Base-by-base conservation (phyloP, 495 filamentous ascomycete genomes). In the Copromyces sp. region DNA sequence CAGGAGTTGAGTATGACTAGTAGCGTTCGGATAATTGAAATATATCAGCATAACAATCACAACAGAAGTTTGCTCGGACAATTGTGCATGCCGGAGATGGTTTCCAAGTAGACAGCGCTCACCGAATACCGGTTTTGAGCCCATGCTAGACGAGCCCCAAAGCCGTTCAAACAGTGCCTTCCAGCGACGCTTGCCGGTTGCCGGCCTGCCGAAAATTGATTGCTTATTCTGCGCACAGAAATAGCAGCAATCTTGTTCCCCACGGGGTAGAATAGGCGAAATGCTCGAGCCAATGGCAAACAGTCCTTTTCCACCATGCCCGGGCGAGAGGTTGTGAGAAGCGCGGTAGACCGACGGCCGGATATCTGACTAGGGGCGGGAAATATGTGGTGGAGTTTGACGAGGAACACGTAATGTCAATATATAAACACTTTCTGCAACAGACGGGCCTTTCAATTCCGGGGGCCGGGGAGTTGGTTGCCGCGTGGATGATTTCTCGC, bases 321-420 rank as follows among this genome's bases (percentile, higher is more conserved):
- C 72, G 40, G 72, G 37, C 73, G n/a, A 74, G 42, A 73, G 78
- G 75, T 69, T 47, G 65, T 59, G 32, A 40, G 69, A 35, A 69
- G 69, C 68, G 69, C 68, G 70, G 44, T 70, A 75, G 69, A 71
- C 71, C 68, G 70, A 65, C 75, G 72, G 73, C 72, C 69, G 75
- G 75, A 72, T 38, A 44, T 5, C 69, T 68, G 73, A 20, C 16
- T 29, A 16, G 70, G 73, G 69, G 69, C 74, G 74, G 75, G 69
- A 78, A 42, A 71, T 74, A 20, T 73, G 29, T 35, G 53, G 12
- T 74, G 73, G 37, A 39, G 70, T 72, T 53, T 53, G 72, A 75
- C 41, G 73, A 71, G 71, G 74, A 79, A 78, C 78, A 74, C 79
- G 79, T 80, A 81, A 80, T 75, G 73, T 68, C 77, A 81, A 81